Evolutionary conservation across 129 eudicot species (phyloP), one percentile per base, ranked within the genome.

Genomic region (Silybum marianum): DNA sequence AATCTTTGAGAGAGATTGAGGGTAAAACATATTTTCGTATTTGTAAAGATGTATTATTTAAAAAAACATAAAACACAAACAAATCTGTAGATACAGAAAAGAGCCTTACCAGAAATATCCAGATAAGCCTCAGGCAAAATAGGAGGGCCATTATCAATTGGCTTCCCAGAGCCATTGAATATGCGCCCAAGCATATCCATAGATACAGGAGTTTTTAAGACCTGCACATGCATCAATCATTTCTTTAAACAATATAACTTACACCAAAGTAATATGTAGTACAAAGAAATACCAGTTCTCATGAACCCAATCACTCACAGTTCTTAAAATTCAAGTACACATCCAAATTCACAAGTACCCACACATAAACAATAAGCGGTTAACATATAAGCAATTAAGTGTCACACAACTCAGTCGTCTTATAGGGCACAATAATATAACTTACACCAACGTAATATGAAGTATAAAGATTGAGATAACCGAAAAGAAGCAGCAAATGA

Each of bases 111-210:
- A 84, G 96, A 90, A 82, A 93, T 93, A 89, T 93, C 98, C 73
- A 90, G 77, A 83, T 93, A 93, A 38, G 98, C 98, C 85, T 93
- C 98, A 0, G 98, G 96, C 69, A 93, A 82, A 83, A 95, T 92
- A n/a, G 99, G 99, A 77, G 99, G 99, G 51, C 99, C 99, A 70
- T 95, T 95, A 75, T 95, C 99, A 81, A 95, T 95, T 71, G 97
- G 99, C 81, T 95, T 95, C 22, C 99, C 99, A 58, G 99, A 95
- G 84, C 99, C 99, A 81, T 95, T 92, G 78, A 95, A 95, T 71
- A 95, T 92, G 71, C 99, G 98, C 63, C 99, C 99, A 84, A 95
- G 98, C 99, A 95, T 95, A 80, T 95, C 99, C 88, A 83, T 65
- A 12, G 99, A 95, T 84, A 95, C 99, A 39, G 97, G 99, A 79